Evolutionary conservation across 2,329 filamentous ascomycete genomes (phyloP).

Genomic region (Monosporascus ibericus): DNA sequence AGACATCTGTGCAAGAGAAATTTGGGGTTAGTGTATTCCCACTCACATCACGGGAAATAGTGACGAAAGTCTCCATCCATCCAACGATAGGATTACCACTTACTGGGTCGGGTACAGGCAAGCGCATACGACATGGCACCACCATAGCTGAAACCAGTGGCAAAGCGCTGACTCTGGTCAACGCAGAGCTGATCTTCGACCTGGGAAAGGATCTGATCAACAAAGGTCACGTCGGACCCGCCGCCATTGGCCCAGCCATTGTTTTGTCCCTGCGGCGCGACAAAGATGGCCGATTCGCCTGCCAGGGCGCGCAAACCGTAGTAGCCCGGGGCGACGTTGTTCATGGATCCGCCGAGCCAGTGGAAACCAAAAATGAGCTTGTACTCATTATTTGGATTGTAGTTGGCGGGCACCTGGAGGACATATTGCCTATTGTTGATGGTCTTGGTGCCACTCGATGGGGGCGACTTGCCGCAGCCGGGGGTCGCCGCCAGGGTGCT

Average conservation of each 20-base stretch:
- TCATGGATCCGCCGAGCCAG: conserved; percentile 32
- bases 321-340: conserved; percentile 30
- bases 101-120: conserved; percentile 32
- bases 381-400: conserved; percentile 32
- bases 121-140: conserved; percentile 35
- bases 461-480: conserved; percentile 29
- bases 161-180: conserved; percentile 33
- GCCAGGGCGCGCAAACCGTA: conserved; percentile 34
- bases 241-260: conserved; percentile 36
- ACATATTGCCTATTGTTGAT: conserved; percentile 32
- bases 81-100: not conserved
- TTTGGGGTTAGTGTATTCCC: no score
- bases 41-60: not conserved
- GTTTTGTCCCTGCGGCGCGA: conserved; percentile 36
- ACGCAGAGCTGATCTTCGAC: conserved; percentile 36
- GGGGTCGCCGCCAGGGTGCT: conserved; percentile 2
- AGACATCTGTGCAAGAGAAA: conserved; percentile 8
- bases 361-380: conserved; percentile 37
- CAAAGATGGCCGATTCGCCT: conserved; percentile 33
- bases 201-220: conserved; percentile 30
- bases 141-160: conserved; percentile 39
- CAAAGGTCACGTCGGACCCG: conserved; percentile 35
- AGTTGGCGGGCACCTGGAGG: conserved; percentile 32
- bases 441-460: conserved; percentile 24
- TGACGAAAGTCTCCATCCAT: not conserved